Evolutionary conservation across 2,329 filamentous ascomycete genomes (phyloP), one percentile per base, ranked within the genome.

Genomic region (Scedosporium minutisporum): DNA sequence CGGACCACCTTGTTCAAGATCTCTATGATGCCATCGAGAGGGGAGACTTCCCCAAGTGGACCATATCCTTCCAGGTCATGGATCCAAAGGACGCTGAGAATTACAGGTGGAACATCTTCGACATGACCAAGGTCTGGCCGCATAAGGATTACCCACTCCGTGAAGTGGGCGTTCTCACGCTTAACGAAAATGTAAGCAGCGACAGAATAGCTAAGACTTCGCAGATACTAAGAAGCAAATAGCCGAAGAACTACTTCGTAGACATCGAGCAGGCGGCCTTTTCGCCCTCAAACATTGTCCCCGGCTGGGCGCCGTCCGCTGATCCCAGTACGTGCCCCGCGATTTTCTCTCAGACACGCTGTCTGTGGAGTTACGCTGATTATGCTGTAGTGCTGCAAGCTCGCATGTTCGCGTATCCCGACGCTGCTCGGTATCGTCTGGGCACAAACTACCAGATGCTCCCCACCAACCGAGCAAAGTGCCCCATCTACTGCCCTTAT

Each of bases 241-340:
- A 57, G 69, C 76, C 80, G 1, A 73, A 81, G 61, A 89, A 90
- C 73, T 89, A 88, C 75, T 88, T 89, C 68, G 79, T 82, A 57
- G 87, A 90, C 68, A 82, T 88, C 57, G 87, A 90, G 71, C 86
- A 89, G 72, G 81, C 83, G 0, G 83, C 84, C 0, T 90, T 89
- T 68, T 85, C 83, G 0, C 87, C 87, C 0, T 82, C 82, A 0
- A 85, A 82, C 64, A 75, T 89, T 70, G 83, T 88, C 0, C 86
- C 85, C 0, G 87, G 87, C 1, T 78, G 87, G 57, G 85, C 81
- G 59, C 80, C 84, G 0, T 83, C 83, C 0, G 82, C 84, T 6
- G 87, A 90, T 68, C 83, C 84, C 0, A 80, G 87, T 55, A 78
- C 87, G 1, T 84, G 86, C 70, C 78, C 81, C 14, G 12, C 0